These are phyloP conservation scores for Aechmea fasciata DNA, from an alignment of 176 grass and related monocot genomes.

Conservation along the genomic window DNA sequence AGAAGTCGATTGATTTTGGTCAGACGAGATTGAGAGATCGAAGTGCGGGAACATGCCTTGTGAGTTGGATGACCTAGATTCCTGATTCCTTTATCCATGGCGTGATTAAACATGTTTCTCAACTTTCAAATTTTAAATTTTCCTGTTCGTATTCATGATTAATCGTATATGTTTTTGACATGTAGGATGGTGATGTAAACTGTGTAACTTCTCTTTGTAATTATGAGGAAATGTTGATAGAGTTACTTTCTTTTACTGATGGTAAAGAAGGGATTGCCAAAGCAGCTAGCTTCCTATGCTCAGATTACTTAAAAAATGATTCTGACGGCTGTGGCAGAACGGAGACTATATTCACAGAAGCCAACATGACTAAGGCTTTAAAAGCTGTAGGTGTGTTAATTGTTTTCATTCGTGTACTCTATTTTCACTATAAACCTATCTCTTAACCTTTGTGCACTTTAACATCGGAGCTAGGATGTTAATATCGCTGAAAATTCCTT, in stretches of 20 bases:
- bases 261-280: constrained; percentile 82
- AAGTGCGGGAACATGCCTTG: constrained; percentile 27
- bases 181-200: constrained; percentile 52
- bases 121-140: not conserved
- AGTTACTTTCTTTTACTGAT: constrained; percentile 66
- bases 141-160: not conserved
- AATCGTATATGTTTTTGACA: constrained; percentile 18
- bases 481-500: not conserved
- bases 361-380: constrained; percentile 51
- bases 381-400: constrained; percentile 54
- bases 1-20: constrained; percentile 42
- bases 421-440: constrained; percentile 20
- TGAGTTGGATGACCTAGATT: constrained; percentile 30
- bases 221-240: constrained; percentile 42
- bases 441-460: not conserved
- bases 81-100: constrained; percentile 10
- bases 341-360: constrained; percentile 44
- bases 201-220: constrained; percentile 17
- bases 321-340: constrained; percentile 12
- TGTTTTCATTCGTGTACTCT: not conserved
- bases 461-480: not conserved
- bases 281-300: constrained; percentile 77
- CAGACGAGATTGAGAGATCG: constrained; percentile 29
- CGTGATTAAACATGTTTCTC: not conserved
- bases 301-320: constrained; percentile 33